phyloP scores from a whole-genome alignment of 2,329 filamentous ascomycete species.

The Calonectria pseudoturangicola region DNA sequence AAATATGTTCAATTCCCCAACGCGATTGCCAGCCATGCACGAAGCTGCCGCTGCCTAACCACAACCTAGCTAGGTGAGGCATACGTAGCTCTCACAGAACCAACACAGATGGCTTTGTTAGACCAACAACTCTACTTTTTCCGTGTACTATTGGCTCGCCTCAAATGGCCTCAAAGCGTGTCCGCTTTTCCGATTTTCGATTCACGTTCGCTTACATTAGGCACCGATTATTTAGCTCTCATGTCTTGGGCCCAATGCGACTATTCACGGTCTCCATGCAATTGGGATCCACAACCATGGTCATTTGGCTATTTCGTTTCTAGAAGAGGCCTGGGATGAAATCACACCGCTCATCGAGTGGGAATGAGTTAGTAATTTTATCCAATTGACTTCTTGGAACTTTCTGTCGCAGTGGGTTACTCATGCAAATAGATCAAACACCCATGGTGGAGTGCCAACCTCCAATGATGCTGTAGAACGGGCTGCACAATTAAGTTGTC shows the following conservation, averaged over 20 bases:
- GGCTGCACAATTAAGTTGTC: too few species aligned
- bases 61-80: background rate
- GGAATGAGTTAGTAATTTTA: too few species aligned
- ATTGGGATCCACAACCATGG: background rate
- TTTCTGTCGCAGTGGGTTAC: too few species aligned
- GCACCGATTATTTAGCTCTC: background rate
- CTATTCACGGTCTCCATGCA: background rate
- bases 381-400: too few species aligned
- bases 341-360: too few species aligned
- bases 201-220: background rate
- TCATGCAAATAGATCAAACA: too few species aligned
- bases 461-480: too few species aligned
- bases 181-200: background rate
- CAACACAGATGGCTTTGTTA: background rate
- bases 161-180: background rate
- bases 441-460: too few species aligned
- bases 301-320: background rate
- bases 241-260: background rate
- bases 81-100: background rate
- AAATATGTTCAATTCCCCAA: background rate
- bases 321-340: too few species aligned
- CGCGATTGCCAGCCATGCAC: background rate
- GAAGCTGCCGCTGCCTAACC: background rate
- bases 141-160: background rate
- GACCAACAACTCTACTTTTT: background rate